Evolutionary conservation across 371 early-diverging fungal species (phyloP).

Genomic region (Mucor plumbeus): DNA sequence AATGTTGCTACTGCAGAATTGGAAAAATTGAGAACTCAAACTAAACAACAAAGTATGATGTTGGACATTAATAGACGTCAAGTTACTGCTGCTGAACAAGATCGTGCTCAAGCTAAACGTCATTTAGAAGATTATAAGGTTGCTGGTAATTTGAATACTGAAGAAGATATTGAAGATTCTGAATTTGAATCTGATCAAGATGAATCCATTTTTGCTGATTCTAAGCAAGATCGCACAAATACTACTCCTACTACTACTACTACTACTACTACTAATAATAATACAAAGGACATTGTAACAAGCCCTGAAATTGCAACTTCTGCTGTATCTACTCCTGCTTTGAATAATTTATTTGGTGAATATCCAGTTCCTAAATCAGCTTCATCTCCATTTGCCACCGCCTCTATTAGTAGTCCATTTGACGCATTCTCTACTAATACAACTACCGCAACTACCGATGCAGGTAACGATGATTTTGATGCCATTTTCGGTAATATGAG

Average conservation of each 20-base stretch:
- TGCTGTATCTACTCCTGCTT: constrained; percentile 23
- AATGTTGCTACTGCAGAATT: constrained; percentile 27
- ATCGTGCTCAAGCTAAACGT: constrained; percentile 44
- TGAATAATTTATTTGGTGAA: constrained; percentile 24
- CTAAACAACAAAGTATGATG: constrained; percentile 54
- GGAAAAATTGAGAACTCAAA: constrained; percentile 37
- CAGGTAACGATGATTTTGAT: constrained; percentile 42
- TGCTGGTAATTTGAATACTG: constrained; percentile 28
- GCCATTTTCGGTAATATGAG: constrained; percentile 46
- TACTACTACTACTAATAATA: background rate
- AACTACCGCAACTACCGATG: background rate
- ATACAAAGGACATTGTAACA: background rate
- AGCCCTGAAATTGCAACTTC: constrained; percentile 10
- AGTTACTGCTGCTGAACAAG: constrained; percentile 56
- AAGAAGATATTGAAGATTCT: background rate
- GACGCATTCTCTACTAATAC: constrained; percentile 12
- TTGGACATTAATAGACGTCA: constrained; percentile 54
- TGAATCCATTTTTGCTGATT: constrained; percentile 12
- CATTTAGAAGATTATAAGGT: constrained; percentile 44
- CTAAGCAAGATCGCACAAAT: background rate
- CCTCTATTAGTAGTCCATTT: constrained; percentile 4
- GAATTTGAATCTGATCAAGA: background rate
- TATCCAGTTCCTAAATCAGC: constrained; percentile 5
- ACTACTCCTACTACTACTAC: background rate
- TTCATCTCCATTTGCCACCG: background rate